These are phyloP conservation scores for Russula olivacea DNA, from an alignment of 768 basidiomycete genomes.

Conservation along the genomic window DNA sequence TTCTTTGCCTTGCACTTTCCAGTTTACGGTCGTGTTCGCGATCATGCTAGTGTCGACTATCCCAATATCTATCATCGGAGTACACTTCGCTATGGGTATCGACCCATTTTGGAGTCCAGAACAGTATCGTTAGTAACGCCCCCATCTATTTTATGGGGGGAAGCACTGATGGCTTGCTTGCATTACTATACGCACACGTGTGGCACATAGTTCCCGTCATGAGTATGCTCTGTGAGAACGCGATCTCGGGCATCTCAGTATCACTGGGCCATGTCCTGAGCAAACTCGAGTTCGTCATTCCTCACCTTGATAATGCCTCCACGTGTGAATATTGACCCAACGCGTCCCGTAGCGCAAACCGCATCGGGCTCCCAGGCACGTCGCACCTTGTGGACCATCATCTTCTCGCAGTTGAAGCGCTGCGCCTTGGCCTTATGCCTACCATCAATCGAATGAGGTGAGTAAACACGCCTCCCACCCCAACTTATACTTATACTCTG, in stretches of 20 bases:
- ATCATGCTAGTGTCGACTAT: conserved; percentile 73
- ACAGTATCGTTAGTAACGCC: conserved; percentile 55
- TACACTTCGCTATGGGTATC: conserved; percentile 70
- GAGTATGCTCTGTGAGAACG: conserved; percentile 81
- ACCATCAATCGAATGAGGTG: conserved; percentile 85
- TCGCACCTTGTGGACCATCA: conserved; percentile 77
- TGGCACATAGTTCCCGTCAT: conserved; percentile 61
- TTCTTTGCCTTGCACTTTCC: background rate
- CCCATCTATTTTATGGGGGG: background rate
- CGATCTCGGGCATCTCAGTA: conserved; percentile 71
- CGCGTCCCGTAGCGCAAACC: conserved; percentile 53
- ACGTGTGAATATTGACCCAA: too few species aligned
- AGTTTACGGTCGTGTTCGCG: conserved; percentile 63
- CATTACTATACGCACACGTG: background rate
- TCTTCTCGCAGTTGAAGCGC: conserved; percentile 70
- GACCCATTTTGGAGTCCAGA: conserved; percentile 79
- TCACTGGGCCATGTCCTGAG: conserved; percentile 64
- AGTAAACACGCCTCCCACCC: conserved; percentile 8
- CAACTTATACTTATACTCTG: background rate
- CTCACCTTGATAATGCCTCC: background rate
- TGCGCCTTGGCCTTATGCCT: conserved; percentile 74
- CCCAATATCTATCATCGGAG: conserved; percentile 72
- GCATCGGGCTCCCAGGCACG: conserved; percentile 81
- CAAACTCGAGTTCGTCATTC: conserved; percentile 56
- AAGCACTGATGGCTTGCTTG: background rate